Evolutionary conservation across 495 filamentous ascomycete genomes (phyloP), one percentile per base, ranked within the genome.

Genomic region (Xanthoparmelia taractica): DNA sequence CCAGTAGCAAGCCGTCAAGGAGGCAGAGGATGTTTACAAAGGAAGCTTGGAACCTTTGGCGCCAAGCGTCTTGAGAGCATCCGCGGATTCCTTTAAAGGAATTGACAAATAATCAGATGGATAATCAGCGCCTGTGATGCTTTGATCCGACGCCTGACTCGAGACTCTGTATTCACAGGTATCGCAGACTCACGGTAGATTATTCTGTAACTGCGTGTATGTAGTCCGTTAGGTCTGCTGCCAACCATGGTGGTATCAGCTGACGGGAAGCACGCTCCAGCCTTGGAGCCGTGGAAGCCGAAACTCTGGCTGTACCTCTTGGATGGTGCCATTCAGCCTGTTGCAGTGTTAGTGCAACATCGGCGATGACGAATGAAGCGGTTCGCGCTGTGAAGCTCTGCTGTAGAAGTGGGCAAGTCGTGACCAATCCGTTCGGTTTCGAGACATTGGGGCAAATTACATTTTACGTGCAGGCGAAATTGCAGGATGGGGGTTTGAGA

Each of bases 331-430:
- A 6, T 7, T 40, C n/a, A 31, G 33, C 45, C 40, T n/a, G 12
- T 55, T 20, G n/a, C 25, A 36, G 48, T 56, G 5, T 37, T 50
- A 54, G 40, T 34, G 52, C 34, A 47, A 33, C 27, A 58, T 63
- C 55, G 55, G 15, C 61, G 61, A 63, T 63, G 37, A 38, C 15
- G 34, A 23, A 57, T 48, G 18, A 63, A 63, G 61, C 61, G 61
- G 56, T 58, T 37, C 31, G 37, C 31, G n/a, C 31, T 63, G 61
- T 54, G 54, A 63, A 57, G 61, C 55, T 57, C 61, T 63, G 29
- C 58, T 63, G 31, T 25, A 45, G n/a, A n/a, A n/a, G n/a, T n/a
- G n/a, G 8, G 61, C 52, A 25, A 37, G 29, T 27, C 31, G 3
- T 58, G 38, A 33, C 40, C 27, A 48, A 25, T 47, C 52, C 54